Evolutionary conservation across 495 filamentous ascomycete genomes (phyloP), one percentile per base, ranked within the genome.

Genomic region (Aspergillus heteromorphus): DNA sequence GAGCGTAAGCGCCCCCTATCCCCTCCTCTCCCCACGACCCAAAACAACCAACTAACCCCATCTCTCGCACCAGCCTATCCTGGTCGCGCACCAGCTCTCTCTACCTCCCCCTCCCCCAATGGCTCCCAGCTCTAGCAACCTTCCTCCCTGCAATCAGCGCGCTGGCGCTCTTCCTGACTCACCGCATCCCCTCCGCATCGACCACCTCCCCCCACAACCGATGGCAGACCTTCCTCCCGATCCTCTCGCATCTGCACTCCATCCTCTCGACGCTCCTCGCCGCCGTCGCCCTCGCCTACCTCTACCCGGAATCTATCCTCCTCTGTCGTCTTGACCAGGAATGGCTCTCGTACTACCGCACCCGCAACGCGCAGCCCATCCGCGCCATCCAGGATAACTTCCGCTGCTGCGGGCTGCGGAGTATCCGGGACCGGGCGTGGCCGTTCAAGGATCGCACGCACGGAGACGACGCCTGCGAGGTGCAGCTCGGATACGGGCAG

Each of bases 371-470:
- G 0, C 62, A 70, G 16, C 63, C 71, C 9, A 83, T 90, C 50
- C 67, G 78, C 45, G 45, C 65, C 8, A 86, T 90, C 54, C 85
- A 90, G 52, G 82, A 88, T 63, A 57, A 69, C 0, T 75, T 88
- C 36, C 59, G 75, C 8, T 90, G 87, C 66, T 90, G 87, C 54
- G 87, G 87, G 2, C 69, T 86, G 11, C 69, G 71, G 23, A 77
- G 72, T 18, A 59, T 76, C 4, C 69, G 63, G 48, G 84, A 90
- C 58, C 73, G 73, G 51, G 75, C 77, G 0, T 86, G 73, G 71
- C 86, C 85, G 9, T 86, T 86, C 55, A 72, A 70, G 42, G 65
- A 72, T 29, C 29, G 40, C 1, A 62, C 29, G 17, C 60, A 72
- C 34, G 64, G 60, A 7, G 64, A 70, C 53, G 55, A 67, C 30